These are phyloP conservation scores for Calocybe indica DNA, from an alignment of 768 basidiomycete species.

Conservation along the genomic window DNA sequence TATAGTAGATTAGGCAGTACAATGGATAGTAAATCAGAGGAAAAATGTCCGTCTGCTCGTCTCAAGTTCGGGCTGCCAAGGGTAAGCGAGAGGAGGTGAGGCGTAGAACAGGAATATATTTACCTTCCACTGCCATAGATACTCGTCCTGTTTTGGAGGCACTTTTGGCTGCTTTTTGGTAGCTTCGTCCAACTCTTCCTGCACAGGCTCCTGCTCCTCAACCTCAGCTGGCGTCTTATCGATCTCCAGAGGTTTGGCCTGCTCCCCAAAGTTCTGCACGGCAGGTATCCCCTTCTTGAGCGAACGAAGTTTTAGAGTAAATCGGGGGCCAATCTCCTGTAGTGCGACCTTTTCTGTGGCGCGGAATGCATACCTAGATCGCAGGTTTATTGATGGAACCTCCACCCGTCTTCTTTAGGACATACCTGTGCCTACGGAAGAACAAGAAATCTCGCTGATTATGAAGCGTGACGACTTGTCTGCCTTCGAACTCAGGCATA, in stretches of 20 bases:
- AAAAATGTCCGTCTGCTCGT: constrained; percentile 89
- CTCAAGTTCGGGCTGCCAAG: constrained; percentile 81
- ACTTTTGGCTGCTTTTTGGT: constrained; percentile 26
- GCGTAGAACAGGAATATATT: constrained; percentile 14
- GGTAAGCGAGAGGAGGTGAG: background rate
- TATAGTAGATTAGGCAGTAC: too few species aligned
- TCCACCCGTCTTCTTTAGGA: background rate
- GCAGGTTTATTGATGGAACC: background rate
- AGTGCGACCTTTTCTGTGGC: constrained; percentile 86
- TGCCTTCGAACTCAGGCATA: constrained; percentile 89
- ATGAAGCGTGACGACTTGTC: constrained; percentile 95
- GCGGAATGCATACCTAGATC: constrained; percentile 81
- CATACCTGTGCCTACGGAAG: constrained; percentile 89
- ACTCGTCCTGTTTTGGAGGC: constrained; percentile 70
- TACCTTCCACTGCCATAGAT: constrained; percentile 90
- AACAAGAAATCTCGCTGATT: constrained; percentile 98
- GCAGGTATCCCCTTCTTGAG: constrained; percentile 85
- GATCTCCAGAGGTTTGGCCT: constrained; percentile 49
- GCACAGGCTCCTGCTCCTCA: constrained; percentile 19
- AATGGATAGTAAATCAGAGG: constrained; percentile 36
- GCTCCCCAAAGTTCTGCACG: constrained; percentile 63
- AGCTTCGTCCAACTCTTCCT: constrained; percentile 12
- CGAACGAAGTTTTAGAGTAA: constrained; percentile 90
- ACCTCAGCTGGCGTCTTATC: constrained; percentile 35
- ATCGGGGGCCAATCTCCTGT: constrained; percentile 97